Base-by-base conservation (phyloP, 139 green algal species). In the Nannochloris sp. region DNA sequence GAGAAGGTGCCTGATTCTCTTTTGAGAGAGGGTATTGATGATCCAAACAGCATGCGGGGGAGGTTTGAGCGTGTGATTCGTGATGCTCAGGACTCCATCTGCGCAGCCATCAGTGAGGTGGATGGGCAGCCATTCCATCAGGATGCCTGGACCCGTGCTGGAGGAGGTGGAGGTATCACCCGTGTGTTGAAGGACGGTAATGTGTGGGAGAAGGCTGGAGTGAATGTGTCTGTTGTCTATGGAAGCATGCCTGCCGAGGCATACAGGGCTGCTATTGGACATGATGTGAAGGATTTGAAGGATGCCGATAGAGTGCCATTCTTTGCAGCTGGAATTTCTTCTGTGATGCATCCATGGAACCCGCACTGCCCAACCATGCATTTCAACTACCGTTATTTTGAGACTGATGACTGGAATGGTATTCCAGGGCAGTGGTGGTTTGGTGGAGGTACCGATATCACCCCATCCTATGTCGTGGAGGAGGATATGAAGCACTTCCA, bases 341-440 rank as follows among this genome's bases (percentile, higher is more conserved):
- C 81, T 10, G 92, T 99, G 6, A 97, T 98, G 88, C 94, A 99
- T 80, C 94, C 94, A 1, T 69, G 77, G 57, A 99, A 99, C 83
- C 93, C 93, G 4, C 85, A 95, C 58, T 84, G 78, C 12, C 93
- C 93, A 31, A 98, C 92, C 34, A 95, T 98, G 90, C 93, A 99
- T 86, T 98, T 98, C 82, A 98, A 99, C 85, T 99, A 98, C 84
- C 82, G 93, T 23, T 98, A 97, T 77, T 99, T 99, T 76, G 88
- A 98, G 80, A 97, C 93, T 0, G 88, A 97, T 49, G 84, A 89
- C n/a, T 96, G 83, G 80, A 85, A 92, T 27, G 92, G 88, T 71
- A 74, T 95, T 54, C 92, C 80, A 15, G 82, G 70, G 50, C 90
- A 96, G 73, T 98, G 94, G 94, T 99, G 94, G 94, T 99, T 98